These are phyloP conservation scores for Podila verticillata DNA, from an alignment of 192 early-diverging fungal species.

Conservation along the genomic window DNA sequence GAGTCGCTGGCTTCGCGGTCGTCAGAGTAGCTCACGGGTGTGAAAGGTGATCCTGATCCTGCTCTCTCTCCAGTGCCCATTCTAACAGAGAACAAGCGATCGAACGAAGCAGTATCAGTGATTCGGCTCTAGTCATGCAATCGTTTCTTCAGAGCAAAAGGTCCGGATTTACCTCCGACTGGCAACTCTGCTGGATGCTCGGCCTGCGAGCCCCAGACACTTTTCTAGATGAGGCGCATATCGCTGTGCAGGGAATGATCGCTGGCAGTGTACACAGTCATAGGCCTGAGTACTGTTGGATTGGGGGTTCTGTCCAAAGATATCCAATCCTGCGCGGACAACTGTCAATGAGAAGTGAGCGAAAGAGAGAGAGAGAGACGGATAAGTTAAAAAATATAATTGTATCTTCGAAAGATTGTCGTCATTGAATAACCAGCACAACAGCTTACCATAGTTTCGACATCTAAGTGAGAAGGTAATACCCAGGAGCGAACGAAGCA, in stretches of 20 bases:
- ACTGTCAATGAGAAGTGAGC: constrained; percentile 22
- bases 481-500: no score
- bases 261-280: constrained; percentile 85
- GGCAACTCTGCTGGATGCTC: constrained; percentile 66
- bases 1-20: constrained; percentile 48
- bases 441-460: constrained; percentile 43
- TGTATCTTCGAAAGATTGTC: neutral
- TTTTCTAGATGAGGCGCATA: constrained; percentile 95
- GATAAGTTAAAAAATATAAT: no score
- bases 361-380: no score
- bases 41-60: constrained; percentile 50
- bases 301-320: constrained; percentile 71
- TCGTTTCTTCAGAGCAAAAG: no score
- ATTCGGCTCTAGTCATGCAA: no score
- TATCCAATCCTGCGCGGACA: constrained; percentile 63
- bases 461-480: constrained; percentile 16
- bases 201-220: constrained; percentile 85
- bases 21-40: constrained; percentile 46
- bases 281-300: constrained; percentile 67
- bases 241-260: constrained; percentile 79
- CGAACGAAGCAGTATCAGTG: neutral
- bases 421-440: neutral
- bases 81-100: constrained; percentile 2
- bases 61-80: constrained; percentile 41
- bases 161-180: constrained; percentile 56